phyloP scores from a whole-genome alignment of 371 early-diverging fungal species.

The Mortierella sp. region DNA sequence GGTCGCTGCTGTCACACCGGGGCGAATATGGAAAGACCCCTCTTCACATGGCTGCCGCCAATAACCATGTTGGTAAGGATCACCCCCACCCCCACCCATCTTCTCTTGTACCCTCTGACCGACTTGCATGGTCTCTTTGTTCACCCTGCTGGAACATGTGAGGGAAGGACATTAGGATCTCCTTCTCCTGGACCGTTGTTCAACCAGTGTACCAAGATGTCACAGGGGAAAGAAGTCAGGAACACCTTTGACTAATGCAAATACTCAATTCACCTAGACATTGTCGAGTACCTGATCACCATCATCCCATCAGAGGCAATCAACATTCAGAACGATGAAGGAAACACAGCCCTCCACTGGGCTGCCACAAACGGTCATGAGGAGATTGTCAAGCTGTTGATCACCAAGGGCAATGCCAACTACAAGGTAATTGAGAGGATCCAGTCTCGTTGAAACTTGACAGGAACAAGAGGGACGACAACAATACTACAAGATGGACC shows the following conservation, averaged over 20 bases:
- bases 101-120: too few relatives aligned
- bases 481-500: too few relatives aligned
- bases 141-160: too few relatives aligned
- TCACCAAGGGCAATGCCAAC: slow-evolving; percentile 67
- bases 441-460: not conserved
- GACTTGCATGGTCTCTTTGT: too few relatives aligned
- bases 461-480: too few relatives aligned
- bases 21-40: slow-evolving; percentile 78
- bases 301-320: slow-evolving; percentile 55
- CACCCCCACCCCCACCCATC: too few relatives aligned
- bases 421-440: slow-evolving; percentile 61
- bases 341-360: slow-evolving; percentile 90
- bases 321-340: slow-evolving; percentile 73
- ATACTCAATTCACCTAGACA: slow-evolving; percentile 38
- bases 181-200: too few relatives aligned
- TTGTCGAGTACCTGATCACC: slow-evolving; percentile 46
- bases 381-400: slow-evolving; percentile 70
- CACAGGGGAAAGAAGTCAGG: too few relatives aligned
- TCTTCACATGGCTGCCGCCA: slow-evolving; percentile 88
- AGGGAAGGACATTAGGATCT: too few relatives aligned
- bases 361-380: slow-evolving; percentile 85
- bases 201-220: too few relatives aligned
- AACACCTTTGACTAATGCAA: too few relatives aligned
- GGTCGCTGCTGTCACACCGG: slow-evolving; percentile 35
- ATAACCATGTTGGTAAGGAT: slow-evolving; percentile 78